Percentiles rank a stretch among this genome's conserved stretches.
Evolutionary conservation across 2,329 filamentous ascomycete species (phyloP).

Genomic region (Nemania serpens): DNA sequence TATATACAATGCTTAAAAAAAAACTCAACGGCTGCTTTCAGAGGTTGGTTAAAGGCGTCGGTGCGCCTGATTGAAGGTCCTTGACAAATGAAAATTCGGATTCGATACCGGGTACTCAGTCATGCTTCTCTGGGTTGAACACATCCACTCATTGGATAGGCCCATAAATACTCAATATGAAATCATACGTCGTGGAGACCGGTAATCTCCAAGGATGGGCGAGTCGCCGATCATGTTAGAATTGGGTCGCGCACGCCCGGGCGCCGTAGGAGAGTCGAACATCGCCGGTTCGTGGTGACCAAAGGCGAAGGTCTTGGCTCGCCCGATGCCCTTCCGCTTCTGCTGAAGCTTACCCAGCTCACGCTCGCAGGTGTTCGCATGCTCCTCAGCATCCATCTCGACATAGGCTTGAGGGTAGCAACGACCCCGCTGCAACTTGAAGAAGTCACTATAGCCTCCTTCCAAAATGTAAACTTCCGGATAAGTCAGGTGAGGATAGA

Average conservation of each 20-base stretch:
- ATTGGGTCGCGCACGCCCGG: slow-evolving; percentile 50
- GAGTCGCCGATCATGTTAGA: slow-evolving; percentile 51
- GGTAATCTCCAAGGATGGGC: slow-evolving; percentile 53
- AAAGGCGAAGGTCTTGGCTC: slow-evolving; percentile 95
- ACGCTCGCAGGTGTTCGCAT: slow-evolving; percentile 90
- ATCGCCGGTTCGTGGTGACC: slow-evolving; percentile 68
- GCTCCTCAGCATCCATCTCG: slow-evolving; percentile 91
- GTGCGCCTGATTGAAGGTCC: not conserved
- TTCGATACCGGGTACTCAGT: slow-evolving; percentile 13
- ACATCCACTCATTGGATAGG: slow-evolving; percentile 6
- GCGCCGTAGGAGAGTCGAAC: slow-evolving; percentile 64
- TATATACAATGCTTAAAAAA: slow-evolving; percentile 24
- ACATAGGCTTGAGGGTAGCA: slow-evolving; percentile 97
- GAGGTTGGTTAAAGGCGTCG: slow-evolving; percentile 5
- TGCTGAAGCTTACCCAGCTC: slow-evolving; percentile 93
- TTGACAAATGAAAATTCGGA: not conserved
- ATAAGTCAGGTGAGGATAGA: slow-evolving; percentile 88
- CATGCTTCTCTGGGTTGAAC: slow-evolving; percentile 11
- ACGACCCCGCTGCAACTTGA: slow-evolving; percentile 73
- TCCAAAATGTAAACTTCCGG: slow-evolving; percentile 97
- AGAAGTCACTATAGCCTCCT: slow-evolving; percentile 95
- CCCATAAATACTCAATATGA: slow-evolving; percentile 54
- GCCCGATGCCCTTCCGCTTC: slow-evolving; percentile 76
- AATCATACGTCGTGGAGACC: slow-evolving; percentile 64
- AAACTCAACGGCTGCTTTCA: not conserved